Conservation (phyloP, 495 filamentous ascomycete species). For the Cryomyces minteri region DNA sequence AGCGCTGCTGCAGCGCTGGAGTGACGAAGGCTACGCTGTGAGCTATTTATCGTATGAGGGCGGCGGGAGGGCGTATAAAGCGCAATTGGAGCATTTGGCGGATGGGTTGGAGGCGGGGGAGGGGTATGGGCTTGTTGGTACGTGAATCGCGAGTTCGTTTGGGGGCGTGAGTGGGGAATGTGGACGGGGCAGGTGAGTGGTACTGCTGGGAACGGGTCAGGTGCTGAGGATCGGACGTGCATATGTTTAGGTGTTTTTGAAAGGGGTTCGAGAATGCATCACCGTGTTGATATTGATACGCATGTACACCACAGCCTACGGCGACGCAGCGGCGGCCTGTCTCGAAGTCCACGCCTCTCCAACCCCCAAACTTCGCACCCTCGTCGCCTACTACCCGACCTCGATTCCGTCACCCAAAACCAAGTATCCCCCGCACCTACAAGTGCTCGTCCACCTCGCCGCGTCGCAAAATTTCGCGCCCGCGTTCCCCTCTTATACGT, state of each 20-base stretch:
- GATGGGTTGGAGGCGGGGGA: slow-evolving; percentile 16
- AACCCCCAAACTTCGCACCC: slow-evolving; percentile 26
- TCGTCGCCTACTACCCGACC: slow-evolving; percentile 44
- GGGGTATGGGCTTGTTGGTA: slow-evolving; percentile 12
- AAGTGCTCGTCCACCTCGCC: slow-evolving; percentile 36
- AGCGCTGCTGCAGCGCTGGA: slow-evolving; percentile 31
- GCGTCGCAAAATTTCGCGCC: slow-evolving; percentile 14
- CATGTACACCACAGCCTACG: slow-evolving; percentile 13
- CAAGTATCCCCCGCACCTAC: slow-evolving; percentile 28
- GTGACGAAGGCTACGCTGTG: slow-evolving; percentile 25
- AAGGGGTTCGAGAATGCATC: background rate
- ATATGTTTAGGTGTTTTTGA: background rate
- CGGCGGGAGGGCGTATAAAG: slow-evolving; percentile 5
- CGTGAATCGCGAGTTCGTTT: too few species aligned
- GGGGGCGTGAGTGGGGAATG: too few species aligned
- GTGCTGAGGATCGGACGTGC: background rate
- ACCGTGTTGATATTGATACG: background rate
- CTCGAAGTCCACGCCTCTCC: slow-evolving; percentile 36
- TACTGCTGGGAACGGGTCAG: too few species aligned
- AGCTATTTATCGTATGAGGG: slow-evolving; percentile 3
- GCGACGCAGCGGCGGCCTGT: slow-evolving; percentile 36
- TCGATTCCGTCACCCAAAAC: slow-evolving; percentile 29
- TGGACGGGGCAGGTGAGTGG: too few species aligned
- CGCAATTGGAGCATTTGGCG: slow-evolving; percentile 2
- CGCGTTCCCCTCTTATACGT: slow-evolving; percentile 25